phyloP scores from a whole-genome alignment of 352 stramenopile genomes.

The Elongisporangium undulatum region DNA sequence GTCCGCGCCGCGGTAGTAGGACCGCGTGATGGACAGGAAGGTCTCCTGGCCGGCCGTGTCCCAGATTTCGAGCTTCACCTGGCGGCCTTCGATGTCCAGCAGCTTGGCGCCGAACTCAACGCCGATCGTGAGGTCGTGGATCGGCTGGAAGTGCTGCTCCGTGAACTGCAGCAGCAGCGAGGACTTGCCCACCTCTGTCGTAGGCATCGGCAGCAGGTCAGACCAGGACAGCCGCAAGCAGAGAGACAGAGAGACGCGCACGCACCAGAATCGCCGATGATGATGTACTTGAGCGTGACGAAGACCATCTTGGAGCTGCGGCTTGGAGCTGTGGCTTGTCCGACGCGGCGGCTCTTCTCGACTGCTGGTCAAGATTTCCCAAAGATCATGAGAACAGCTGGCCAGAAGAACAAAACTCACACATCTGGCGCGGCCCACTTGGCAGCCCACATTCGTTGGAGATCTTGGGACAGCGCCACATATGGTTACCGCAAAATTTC shows the following conservation, averaged over 20 bases:
- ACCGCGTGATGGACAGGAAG: constrained; percentile 87
- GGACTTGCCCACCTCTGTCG: constrained; percentile 83
- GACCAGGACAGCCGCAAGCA: background rate
- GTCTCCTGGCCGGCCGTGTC: constrained; percentile 89
- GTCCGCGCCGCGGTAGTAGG: constrained; percentile 86
- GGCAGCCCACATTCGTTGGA: background rate
- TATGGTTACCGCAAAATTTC: too few species aligned
- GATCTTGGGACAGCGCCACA: background rate
- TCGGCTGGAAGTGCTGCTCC: constrained; percentile 87
- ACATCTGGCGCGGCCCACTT: background rate
- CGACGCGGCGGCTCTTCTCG: background rate
- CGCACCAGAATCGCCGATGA: constrained; percentile 78
- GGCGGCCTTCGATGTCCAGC: constrained; percentile 71
- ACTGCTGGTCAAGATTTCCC: constrained; percentile 3
- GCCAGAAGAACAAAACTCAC: background rate
- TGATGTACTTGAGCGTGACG: constrained; percentile 89
- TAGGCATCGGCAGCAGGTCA: background rate
- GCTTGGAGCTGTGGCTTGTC: background rate
- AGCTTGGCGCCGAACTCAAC: constrained; percentile 90
- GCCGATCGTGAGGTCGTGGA: constrained; percentile 90
- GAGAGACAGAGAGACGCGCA: background rate
- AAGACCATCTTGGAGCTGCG: constrained; percentile 55
- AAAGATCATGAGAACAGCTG: background rate
- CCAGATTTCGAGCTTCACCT: constrained; percentile 92
- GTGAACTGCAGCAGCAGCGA: constrained; percentile 90